Evolutionary conservation across 305 asterid species (phyloP), one percentile per base, ranked within the genome.

Genomic region (Caryopteris hybrid): DNA sequence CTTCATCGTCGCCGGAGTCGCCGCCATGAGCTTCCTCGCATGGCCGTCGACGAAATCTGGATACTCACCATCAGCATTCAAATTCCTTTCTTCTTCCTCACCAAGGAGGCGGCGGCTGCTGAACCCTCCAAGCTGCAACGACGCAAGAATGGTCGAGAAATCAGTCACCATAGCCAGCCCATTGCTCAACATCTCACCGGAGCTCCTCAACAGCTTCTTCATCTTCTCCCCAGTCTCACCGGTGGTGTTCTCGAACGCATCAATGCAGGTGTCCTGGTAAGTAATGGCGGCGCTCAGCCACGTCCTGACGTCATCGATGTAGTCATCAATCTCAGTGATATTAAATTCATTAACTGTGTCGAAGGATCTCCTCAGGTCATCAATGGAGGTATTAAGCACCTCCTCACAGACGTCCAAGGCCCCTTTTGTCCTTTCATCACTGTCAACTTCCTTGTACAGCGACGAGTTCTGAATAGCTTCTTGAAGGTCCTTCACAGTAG

Each of bases 201-300:
- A 78, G 1, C 86, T 73, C 6, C 64, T 51, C 25, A 87, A 63
- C 12, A 87, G 23, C 3, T 81, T 68, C 77, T 79, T 84, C 83
- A 87, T 78, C 78, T 84, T 87, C 62, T 84, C 91, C 0, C 95
- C 96, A 0, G 96, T 70, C 6, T 83, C 87, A 0, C 96, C 87
- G 0, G 90, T 88, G 18, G 96, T 91, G 72, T 89, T 87, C 77
- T 91, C 83, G 23, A 94, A 91, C 16, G 89, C 90, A 47, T 91
- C 96, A 2, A 87, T 17, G 67, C 99, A 94, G 0, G 98, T 86
- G 25, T 87, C 91, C 68, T 94, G 95, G 72, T 84, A 76, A 0
- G 88, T 80, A 8, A 84, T 71, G 12, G 91, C 82, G 11, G 85
- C 99, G 27, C 99, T 94, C 9, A 94, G 81, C 99, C 99, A 94